Base-by-base conservation (phyloP, 2,329 filamentous ascomycete species). In the Orbilia quercus region DNA sequence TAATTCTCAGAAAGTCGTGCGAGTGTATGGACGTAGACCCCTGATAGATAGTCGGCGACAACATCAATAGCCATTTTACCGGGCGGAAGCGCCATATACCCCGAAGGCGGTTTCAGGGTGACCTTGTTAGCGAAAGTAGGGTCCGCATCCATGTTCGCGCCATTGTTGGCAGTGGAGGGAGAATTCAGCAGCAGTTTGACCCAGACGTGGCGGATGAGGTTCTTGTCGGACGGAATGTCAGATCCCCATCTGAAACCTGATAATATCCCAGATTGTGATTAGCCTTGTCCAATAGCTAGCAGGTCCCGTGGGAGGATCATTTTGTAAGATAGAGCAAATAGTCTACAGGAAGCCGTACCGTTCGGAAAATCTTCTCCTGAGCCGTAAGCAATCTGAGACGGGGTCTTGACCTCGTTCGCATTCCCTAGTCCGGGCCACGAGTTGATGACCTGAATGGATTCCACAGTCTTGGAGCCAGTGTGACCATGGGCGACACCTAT, bases 1-100 rank as follows among this genome's bases (percentile, higher is more conserved):
- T 86, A 77, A 2, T 81, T 80, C 40, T 81, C 78, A 44, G 82
- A 79, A 14, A 87, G 78, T 0, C 81, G 80, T 50, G 81, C 80
- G 71, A 84, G 79, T 2, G 85, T 83, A 73, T 87, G 82, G 2
- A 80, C 78, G n/a, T 83, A 82, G 4, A 85, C 80, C 25, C 81
- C 83, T 7, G 80, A 82, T 11, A 85, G 81, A 75, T 83, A 87
- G 74, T 84, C 84, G 7, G 82, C 82, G 38, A 83, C 82, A 20
- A 83, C 75, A 55, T 77, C 76, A 31, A 78, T 75, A 1, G 77
- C 75, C 22, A 58, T 72, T 45, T 77, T 78, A 14, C 77, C 76
- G 7, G 44, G 74, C 0, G 77, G 77, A 7, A 78, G 69, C 14
- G 69, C 40, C 70, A 74, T 74, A 23, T 62, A 74, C 2, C 70